A percentile compares a stretch with the other conserved stretches of the same genome.
phyloP scores from a whole-genome alignment of 1,284 basidiomycete genomes.

The Somion occarium region DNA sequence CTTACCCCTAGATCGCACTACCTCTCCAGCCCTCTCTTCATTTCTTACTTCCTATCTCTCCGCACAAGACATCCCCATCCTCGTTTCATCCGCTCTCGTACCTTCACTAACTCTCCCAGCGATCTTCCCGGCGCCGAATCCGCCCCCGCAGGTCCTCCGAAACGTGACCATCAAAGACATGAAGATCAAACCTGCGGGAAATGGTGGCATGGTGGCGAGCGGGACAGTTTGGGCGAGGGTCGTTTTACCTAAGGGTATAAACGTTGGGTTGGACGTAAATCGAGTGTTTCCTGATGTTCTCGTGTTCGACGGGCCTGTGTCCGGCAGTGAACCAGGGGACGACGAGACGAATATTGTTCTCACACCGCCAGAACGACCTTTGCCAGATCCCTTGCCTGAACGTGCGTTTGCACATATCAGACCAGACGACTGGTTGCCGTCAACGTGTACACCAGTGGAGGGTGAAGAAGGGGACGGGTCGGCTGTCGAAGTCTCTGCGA shows the following conservation, averaged over 20 bases:
- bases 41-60: conserved; percentile 63
- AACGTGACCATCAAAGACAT: conserved; percentile 71
- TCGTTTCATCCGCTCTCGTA: conserved; percentile 50
- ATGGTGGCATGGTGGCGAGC: conserved; percentile 49
- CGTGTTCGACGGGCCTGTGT: conserved; percentile 66
- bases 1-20: conserved; percentile 44
- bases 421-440: conserved; percentile 62
- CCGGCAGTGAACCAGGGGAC: conserved; percentile 17
- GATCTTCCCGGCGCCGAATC: conserved; percentile 58
- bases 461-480: conserved; percentile 41
- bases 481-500: conserved; percentile 53
- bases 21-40: conserved; percentile 46
- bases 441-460: conserved; percentile 41
- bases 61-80: conserved; percentile 47
- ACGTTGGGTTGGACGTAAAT: conserved; percentile 54
- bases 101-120: conserved; percentile 35
- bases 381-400: conserved; percentile 60
- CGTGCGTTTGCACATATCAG: conserved; percentile 69
- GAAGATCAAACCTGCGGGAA: conserved; percentile 41
- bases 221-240: conserved; percentile 60
- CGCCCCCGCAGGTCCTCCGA: conserved; percentile 57
- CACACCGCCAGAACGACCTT: conserved; percentile 38
- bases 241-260: conserved; percentile 62
- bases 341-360: conserved; percentile 13
- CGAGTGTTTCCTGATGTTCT: conserved; percentile 69